phyloP scores from a whole-genome alignment of 73 alveolate genomes.

The Stentor roeselii region DNA sequence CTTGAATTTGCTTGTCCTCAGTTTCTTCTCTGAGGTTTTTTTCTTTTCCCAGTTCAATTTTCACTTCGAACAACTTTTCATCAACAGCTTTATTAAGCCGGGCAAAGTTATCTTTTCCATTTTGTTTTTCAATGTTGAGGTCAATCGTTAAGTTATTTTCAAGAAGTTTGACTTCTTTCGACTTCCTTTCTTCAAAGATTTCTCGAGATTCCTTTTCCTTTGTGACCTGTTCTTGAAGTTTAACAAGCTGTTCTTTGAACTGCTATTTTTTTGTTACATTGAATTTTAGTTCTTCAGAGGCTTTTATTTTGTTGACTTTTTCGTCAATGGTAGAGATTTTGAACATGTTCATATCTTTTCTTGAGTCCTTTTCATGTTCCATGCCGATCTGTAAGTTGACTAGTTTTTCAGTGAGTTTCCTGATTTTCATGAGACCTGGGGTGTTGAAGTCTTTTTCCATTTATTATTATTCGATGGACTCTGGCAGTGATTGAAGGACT shows the following conservation, averaged over 20 bases:
- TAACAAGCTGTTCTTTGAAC: constrained; percentile 38
- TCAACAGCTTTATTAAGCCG: constrained; percentile 43
- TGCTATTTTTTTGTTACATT: no score
- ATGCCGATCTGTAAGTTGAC: constrained; percentile 12
- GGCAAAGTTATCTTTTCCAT: constrained; percentile 45
- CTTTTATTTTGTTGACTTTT: constrained; percentile 33
- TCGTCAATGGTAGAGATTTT: constrained; percentile 5
- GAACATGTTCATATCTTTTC: constrained; percentile 41
- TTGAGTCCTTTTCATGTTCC: constrained; percentile 29
- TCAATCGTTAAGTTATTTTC: constrained; percentile 54
- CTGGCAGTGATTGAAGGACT: not conserved
- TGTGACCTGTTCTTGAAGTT: constrained; percentile 33
- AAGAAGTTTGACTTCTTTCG: constrained; percentile 50
- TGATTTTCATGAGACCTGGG: constrained; percentile 2
- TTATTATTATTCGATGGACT: not conserved
- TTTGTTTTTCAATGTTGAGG: constrained; percentile 48
- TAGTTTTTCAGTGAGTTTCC: not conserved
- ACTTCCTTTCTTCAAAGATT: constrained; percentile 44
- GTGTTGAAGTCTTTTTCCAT: not conserved
- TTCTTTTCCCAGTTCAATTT: constrained; percentile 30
- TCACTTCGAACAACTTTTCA: constrained; percentile 47
- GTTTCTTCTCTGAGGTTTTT: constrained; percentile 57
- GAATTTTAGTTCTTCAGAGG: constrained; percentile 12
- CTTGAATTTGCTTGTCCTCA: constrained; percentile 33
- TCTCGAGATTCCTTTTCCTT: constrained; percentile 37